Base-by-base conservation (phyloP, 2,329 filamentous ascomycete genomes). In the Hortaea werneckii region DNA sequence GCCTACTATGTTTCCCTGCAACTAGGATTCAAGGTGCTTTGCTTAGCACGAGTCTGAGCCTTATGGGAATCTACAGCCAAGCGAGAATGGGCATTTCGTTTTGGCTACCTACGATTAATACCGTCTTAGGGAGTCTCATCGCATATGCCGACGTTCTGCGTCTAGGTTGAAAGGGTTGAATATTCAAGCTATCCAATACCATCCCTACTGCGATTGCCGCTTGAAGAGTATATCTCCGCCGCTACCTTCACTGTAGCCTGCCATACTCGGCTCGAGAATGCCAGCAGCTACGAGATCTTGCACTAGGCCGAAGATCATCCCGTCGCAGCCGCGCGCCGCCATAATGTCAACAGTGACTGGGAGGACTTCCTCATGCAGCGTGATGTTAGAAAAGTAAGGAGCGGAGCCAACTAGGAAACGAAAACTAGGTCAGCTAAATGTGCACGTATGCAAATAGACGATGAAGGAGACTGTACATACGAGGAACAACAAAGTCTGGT, bases 271-370 rank as follows among this genome's bases (percentile, higher is more conserved):
- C 40, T 64, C 65, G 37, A 79, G 13, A 3, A 79, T 65, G 0
- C 76, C 76, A 11, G 65, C 70, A 27, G 61, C 61, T 1, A 73
- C 67, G 46, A 82, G 49, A 37, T 76, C 73, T 42, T 70, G 63
- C 2, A 77, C 73, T 42, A 82, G 58, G 38, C 67, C 69, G 37
- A 74, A 75, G 27, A 82, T 54, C 65, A 81, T 67, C 0, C 75
- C 74, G 60, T 82, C 79, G 50, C 79, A 83, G 0, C 78, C 78
- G 51, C 72, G 74, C 0, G 76, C 74, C 0, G 70, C 78, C 62
- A 82, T 63, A 13, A 82, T 64, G 49, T 78, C 69, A 0, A 80
- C 70, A 1, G 75, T 72, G 0, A 82, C 78, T 0, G 79, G 79
- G 30, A 81, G 57, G 40, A 68, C 67, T 57, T 78, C 74, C 1